Conservation (phyloP, 2,329 filamentous ascomycete genomes). For the Penicillium italicum region DNA sequence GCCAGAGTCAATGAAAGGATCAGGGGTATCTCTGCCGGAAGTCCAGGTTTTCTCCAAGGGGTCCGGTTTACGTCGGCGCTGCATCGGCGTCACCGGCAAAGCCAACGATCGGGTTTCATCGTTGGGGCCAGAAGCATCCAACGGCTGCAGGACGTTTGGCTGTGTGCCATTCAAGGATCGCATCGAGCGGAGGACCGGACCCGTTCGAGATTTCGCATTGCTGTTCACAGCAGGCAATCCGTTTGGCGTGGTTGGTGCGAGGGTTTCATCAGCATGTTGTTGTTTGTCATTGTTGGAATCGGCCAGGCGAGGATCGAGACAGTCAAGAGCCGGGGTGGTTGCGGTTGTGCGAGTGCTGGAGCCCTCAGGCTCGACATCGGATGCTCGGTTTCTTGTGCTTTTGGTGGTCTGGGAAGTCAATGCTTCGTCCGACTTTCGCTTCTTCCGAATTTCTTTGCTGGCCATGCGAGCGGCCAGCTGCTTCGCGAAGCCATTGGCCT, state of each 20-base stretch:
- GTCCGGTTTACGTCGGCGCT: background rate
- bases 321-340: slow-evolving; percentile 16
- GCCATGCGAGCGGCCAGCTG: slow-evolving; percentile 75
- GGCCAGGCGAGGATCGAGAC: slow-evolving; percentile 31
- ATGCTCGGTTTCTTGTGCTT: slow-evolving; percentile 4
- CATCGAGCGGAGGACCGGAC: background rate
- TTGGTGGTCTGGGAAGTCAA: slow-evolving; percentile 1
- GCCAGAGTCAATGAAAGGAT: slow-evolving; percentile 18
- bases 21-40: slow-evolving; percentile 10
- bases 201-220: background rate
- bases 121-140: background rate
- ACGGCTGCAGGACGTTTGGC: background rate
- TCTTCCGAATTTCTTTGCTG: slow-evolving; percentile 68
- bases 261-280: background rate
- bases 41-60: background rate
- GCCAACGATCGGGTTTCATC: background rate
- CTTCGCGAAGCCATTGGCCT: slow-evolving; percentile 63
- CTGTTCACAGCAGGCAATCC: background rate
- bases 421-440: slow-evolving; percentile 35
- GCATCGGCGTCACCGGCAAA: slow-evolving; percentile 15
- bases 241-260: slow-evolving; percentile 3
- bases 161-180: background rate
- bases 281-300: slow-evolving; percentile 11
- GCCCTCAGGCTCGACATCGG: background rate
- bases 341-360: background rate